Evolutionary conservation across 75 land plant genomes (phyloP).

Genomic region (Sequoia sempervirens): DNA sequence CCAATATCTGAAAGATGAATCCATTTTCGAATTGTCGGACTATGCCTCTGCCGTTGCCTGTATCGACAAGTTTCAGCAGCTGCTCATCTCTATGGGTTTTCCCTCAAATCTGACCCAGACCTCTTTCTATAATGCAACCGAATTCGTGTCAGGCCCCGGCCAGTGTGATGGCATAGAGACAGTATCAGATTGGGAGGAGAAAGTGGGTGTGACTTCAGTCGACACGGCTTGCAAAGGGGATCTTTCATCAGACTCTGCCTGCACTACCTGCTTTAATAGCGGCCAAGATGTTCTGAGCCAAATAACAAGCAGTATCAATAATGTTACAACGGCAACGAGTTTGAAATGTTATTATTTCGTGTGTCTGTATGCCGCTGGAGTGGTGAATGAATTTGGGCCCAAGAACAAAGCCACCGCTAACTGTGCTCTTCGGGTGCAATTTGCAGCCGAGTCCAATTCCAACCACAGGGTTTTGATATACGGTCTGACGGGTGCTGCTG

Average conservation of each 20-base stretch:
- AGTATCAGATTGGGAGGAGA: slow-evolving; percentile 25
- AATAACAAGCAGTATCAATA: background rate
- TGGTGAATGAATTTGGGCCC: slow-evolving; percentile 57
- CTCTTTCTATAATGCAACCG: slow-evolving; percentile 31
- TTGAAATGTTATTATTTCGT: slow-evolving; percentile 39
- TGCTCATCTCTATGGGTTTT: slow-evolving; percentile 25
- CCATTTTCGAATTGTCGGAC: slow-evolving; percentile 50
- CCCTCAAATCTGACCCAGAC: slow-evolving; percentile 10
- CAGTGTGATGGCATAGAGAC: slow-evolving; percentile 50
- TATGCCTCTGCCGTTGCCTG: slow-evolving; percentile 44
- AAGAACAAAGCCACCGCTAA: slow-evolving; percentile 22
- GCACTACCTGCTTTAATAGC: slow-evolving; percentile 47
- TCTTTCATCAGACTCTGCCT: slow-evolving; percentile 29
- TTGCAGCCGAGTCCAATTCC: background rate
- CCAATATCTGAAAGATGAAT: slow-evolving; percentile 39
- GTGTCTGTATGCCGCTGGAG: slow-evolving; percentile 58
- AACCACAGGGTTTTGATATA: slow-evolving; percentile 7
- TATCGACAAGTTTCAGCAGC: slow-evolving; percentile 25
- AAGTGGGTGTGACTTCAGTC: slow-evolving; percentile 29
- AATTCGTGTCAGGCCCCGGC: slow-evolving; percentile 29
- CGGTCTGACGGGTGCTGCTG: slow-evolving; percentile 17
- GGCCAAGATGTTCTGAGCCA: background rate
- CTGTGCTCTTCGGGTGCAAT: slow-evolving; percentile 29
- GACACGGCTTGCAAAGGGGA: slow-evolving; percentile 47
- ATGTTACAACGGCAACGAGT: background rate